These are phyloP conservation scores for Mallotus japonicus DNA, from an alignment of 441 rosid genomes.

Conservation along the genomic window DNA sequence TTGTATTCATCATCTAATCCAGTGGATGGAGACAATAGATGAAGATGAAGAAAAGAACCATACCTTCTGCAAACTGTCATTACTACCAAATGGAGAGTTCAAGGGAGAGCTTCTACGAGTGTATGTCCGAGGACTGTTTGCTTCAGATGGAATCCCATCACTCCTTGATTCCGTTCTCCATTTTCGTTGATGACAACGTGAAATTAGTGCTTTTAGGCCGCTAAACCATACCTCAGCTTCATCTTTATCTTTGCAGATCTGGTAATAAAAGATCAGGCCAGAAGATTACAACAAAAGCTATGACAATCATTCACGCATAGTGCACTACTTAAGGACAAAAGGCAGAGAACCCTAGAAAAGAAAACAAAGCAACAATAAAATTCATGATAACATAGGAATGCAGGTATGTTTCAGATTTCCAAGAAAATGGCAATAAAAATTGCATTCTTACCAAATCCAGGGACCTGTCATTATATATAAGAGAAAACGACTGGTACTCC, in stretches of 20 bases:
- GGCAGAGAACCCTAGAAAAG: background rate
- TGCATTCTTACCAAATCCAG: constrained; percentile 32
- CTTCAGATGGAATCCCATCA: constrained; percentile 89
- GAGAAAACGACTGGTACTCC: constrained; percentile 39
- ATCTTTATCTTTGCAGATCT: constrained; percentile 60
- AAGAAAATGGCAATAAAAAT: background rate
- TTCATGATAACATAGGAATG: background rate
- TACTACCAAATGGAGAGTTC: constrained; percentile 88
- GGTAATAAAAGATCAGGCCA: constrained; percentile 24
- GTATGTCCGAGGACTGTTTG: constrained; percentile 86
- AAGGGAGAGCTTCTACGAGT: constrained; percentile 94
- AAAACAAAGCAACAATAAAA: background rate
- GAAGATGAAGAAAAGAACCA: constrained; percentile 12
- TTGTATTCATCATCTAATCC: constrained; percentile 9
- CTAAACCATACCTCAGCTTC: constrained; percentile 84
- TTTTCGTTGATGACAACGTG: constrained; percentile 69
- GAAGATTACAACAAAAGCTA: constrained; percentile 19
- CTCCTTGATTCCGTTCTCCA: constrained; percentile 91
- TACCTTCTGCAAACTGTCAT: constrained; percentile 88
- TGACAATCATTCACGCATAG: background rate
- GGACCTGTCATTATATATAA: constrained; percentile 34
- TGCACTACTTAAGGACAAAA: background rate
- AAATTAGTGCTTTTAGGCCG: constrained; percentile 89
- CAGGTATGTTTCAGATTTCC: background rate
- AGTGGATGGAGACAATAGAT: background rate